Evolutionary conservation across 371 early-diverging fungal genomes (phyloP).

Genomic region (Circinella minor): DNA sequence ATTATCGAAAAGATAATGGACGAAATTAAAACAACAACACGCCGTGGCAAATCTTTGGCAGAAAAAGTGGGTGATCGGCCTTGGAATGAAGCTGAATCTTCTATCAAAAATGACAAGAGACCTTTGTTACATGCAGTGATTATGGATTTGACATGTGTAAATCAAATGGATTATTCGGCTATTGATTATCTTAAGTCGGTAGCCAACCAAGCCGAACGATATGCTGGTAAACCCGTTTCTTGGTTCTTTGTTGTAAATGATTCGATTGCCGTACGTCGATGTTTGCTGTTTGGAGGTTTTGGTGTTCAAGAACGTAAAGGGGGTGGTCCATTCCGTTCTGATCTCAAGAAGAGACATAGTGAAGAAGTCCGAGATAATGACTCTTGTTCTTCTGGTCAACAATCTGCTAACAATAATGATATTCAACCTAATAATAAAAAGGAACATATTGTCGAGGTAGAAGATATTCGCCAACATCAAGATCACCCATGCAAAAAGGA

Average conservation of each 20-base stretch:
- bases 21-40: slow-evolving; percentile 40
- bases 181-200: slow-evolving; percentile 66
- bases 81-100: slow-evolving; percentile 45
- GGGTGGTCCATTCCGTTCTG: slow-evolving; percentile 27
- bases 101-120: slow-evolving; percentile 31
- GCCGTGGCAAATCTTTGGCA: slow-evolving; percentile 33
- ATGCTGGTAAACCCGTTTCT: slow-evolving; percentile 30
- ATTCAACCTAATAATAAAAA: slow-evolving; percentile 20
- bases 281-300: slow-evolving; percentile 44
- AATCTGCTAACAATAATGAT: slow-evolving; percentile 21
- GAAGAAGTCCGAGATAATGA: neutral
- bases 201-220: slow-evolving; percentile 47
- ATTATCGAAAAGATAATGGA: slow-evolving; percentile 50
- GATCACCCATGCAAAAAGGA: slow-evolving; percentile 23
- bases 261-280: slow-evolving; percentile 27
- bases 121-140: slow-evolving; percentile 64
- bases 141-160: slow-evolving; percentile 82
- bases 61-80: slow-evolving; percentile 47
- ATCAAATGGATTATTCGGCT: slow-evolving; percentile 81
- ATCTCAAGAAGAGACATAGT: slow-evolving; percentile 20
- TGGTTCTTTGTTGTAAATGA: slow-evolving; percentile 43
- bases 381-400: neutral
- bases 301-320: slow-evolving; percentile 26
- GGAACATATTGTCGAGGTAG: neutral
- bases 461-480: neutral